These are phyloP conservation scores for Alternaria triticina DNA, from an alignment of 2,329 filamentous ascomycete genomes.

Conservation along the genomic window DNA sequence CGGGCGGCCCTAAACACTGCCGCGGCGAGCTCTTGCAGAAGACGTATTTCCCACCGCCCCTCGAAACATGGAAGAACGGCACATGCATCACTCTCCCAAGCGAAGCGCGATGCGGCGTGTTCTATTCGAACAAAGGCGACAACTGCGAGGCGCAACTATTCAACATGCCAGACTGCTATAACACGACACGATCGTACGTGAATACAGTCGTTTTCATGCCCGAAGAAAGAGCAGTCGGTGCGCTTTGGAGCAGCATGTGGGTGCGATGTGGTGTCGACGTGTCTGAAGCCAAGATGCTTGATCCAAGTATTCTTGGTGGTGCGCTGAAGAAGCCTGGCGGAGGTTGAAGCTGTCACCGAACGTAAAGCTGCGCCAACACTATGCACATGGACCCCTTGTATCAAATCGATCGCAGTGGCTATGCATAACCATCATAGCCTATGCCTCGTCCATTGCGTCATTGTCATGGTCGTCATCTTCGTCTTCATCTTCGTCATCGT, in stretches of 20 bases:
- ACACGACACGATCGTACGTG: slow-evolving; percentile 37
- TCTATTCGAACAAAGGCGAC: slow-evolving; percentile 42
- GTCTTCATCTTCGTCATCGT: background rate
- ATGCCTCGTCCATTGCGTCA: background rate
- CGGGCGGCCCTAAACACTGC: slow-evolving; percentile 45
- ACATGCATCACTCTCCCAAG: slow-evolving; percentile 41
- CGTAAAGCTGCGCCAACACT: background rate
- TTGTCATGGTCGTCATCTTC: background rate
- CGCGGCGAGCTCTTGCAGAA: slow-evolving; percentile 39
- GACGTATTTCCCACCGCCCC: slow-evolving; percentile 31
- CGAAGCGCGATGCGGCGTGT: slow-evolving; percentile 43
- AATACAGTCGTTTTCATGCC: slow-evolving; percentile 47
- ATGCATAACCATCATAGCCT: too few relatives aligned
- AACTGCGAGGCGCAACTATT: slow-evolving; percentile 46
- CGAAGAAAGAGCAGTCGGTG: slow-evolving; percentile 41
- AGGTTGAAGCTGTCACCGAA: slow-evolving; percentile 8
- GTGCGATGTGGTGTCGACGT: slow-evolving; percentile 42
- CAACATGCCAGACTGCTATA: slow-evolving; percentile 35
- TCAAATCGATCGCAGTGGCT: background rate
- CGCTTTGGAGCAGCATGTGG: slow-evolving; percentile 45
- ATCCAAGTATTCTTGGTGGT: slow-evolving; percentile 37
- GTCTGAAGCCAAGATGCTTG: slow-evolving; percentile 36
- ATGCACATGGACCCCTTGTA: background rate
- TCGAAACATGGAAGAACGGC: slow-evolving; percentile 35
- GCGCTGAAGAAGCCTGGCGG: slow-evolving; percentile 35